Evolutionary conservation across 169 alveolate species (phyloP), one percentile per base, ranked within the genome.

Genomic region (Plasmodium sp.): DNA sequence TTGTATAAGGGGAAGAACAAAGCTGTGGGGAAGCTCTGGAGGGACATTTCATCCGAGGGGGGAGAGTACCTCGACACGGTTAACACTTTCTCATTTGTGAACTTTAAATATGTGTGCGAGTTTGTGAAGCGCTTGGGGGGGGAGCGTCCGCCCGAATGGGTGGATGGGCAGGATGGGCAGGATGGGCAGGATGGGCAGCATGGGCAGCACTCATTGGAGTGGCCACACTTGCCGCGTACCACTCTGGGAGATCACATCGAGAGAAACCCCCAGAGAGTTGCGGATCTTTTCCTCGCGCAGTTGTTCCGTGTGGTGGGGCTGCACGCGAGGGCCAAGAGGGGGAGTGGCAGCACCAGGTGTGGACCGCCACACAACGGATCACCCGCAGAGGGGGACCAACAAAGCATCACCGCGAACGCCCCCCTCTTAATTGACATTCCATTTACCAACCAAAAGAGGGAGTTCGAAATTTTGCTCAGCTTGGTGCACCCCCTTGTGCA

Each of bases 41-140:
- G 45, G 71, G 31, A 43, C 2, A 77, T 86, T 77, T 18, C 39
- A n/a, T 48, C 43, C 12, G 80, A 67, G 71, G 67, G 43, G 12
- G 67, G 43, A 5, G 34, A 77, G 7, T 34, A 77, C 45, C 45
- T n/a, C 73, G 33, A 74, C 41, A 36, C 12, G 22, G 18, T n/a
- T 51, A 79, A 86, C 5, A 67, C 56, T 33, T 75, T 77, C 31
- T 1, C 56, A 0, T 75, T 86, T 86, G 94, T 86, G 22, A 86
- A 86, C 54, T 86, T 86, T 86, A 45, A 86, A 77, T 86, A 86
- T 79, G 75, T 86, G 9, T 86, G 86, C 56, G 86, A 86, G 9
- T 77, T 77, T 86, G 22, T 86, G 22, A 77, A 16, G 31, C 10
- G 41, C 34, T 43, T 51, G 43, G 5, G n/a, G 10, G 45, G 34